phyloP scores from a whole-genome alignment of 768 basidiomycete species.

The Tubosaeta sp. region DNA sequence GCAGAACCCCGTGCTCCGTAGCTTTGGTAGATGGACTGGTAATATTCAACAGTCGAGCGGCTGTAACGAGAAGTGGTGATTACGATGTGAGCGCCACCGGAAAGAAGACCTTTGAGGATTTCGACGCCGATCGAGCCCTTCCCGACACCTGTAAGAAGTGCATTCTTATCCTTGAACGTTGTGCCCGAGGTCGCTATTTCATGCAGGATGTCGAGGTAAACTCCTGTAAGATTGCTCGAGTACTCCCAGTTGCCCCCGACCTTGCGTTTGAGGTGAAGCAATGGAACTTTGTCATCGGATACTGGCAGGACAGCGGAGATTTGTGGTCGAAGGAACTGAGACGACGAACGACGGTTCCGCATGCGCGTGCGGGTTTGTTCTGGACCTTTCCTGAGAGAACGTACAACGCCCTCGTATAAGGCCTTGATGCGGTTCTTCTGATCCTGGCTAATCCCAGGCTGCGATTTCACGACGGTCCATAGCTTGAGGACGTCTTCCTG shows the following conservation, averaged over 20 bases:
- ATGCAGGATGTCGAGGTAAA: constrained; percentile 94
- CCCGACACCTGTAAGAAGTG: constrained; percentile 94
- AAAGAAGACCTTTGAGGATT: constrained; percentile 92
- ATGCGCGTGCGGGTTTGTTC: constrained; percentile 53
- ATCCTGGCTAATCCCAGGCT: constrained; percentile 94
- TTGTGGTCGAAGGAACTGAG: constrained; percentile 94
- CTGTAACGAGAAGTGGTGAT: constrained; percentile 98
- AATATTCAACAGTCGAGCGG: constrained; percentile 94
- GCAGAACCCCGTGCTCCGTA: constrained; percentile 95
- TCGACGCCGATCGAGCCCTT: constrained; percentile 98
- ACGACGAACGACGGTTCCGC: constrained; percentile 85
- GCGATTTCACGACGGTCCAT: constrained; percentile 95
- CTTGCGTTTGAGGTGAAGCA: constrained; percentile 95
- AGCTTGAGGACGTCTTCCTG: constrained; percentile 95
- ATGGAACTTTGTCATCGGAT: constrained; percentile 83
- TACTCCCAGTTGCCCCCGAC: constrained; percentile 95
- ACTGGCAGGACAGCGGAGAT: constrained; percentile 67
- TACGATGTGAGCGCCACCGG: constrained; percentile 94
- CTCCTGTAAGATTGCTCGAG: constrained; percentile 91
- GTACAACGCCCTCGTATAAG: constrained; percentile 94
- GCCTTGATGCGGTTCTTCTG: constrained; percentile 95
- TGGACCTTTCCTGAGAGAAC: constrained; percentile 78
- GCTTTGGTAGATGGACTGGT: constrained; percentile 96
- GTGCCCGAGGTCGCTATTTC: constrained; percentile 99
- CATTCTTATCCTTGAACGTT: constrained; percentile 99